Base-by-base conservation (phyloP, 169 alveolate species). In the Cryptosporidium viatorum region DNA sequence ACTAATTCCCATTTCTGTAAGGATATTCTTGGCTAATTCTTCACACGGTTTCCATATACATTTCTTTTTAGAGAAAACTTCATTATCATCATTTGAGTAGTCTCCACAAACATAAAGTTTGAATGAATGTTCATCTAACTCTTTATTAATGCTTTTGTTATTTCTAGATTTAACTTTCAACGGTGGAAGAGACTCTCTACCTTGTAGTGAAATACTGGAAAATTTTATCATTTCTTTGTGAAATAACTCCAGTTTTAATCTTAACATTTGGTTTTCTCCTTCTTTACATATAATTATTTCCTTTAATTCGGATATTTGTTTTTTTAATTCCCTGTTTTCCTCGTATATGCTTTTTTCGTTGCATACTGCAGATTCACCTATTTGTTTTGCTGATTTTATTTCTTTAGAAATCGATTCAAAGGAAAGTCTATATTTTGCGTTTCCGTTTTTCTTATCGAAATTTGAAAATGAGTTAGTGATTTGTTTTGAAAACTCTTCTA, bases 31-130 rank as follows among this genome's bases (percentile, higher is more conserved):
- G 14, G 74, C 89, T 14, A 80, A 45, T 41, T 41, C 70, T 45
- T 80, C 68, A 29, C 45, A 16, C 8, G 89, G 89, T 18, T 65
- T 80, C 89, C 89, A 80, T 16, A 80, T 59, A 62, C 89, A 80
- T 39, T 26, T 35, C 39, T 59, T 80, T 18, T 29, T 52, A 10
- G 65, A 65, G 41, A 80, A 67, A 10, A 39, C 65, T 16, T 80
- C 75, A 62, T 65, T 48, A 26, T 14, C 55, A 2, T 41, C 55
- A 41, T 37, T 65, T 41, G 60, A 52, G 26, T n/a, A 65, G 48
- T 80, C 75, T 43, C 89, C 89, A 16, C 80, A 43, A 16, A 80
- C 62, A 39, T 65, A 62, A 3, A 80, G 26, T 60, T 31, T 45
- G 5, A 80, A 31, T 41, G 43, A 21, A 65, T 80, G 67, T 12